Evolutionary conservation across 768 basidiomycete genomes (phyloP), one percentile per base, ranked within the genome.

Genomic region (Russula foetens): DNA sequence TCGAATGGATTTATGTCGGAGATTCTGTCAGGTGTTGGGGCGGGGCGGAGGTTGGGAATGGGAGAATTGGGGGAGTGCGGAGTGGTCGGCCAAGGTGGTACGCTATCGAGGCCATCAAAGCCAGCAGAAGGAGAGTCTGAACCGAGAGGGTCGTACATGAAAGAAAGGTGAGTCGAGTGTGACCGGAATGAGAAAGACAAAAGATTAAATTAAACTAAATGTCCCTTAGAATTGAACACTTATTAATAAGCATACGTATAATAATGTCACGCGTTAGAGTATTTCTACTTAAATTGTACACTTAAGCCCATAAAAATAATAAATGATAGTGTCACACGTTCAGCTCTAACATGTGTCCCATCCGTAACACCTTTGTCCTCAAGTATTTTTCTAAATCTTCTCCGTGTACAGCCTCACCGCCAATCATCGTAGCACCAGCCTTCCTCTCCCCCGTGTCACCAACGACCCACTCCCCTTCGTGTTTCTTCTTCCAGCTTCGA

Each of bases 321-420:
- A 54, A 26, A 24, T 23, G 19, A 49, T n/a, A n/a, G n/a, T 41
- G 12, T 49, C 38, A 57, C n/a, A 17, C 31, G 23, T 69, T 53
- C 55, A 88, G 69, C 33, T 86, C 84, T 28, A 97, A 75, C 76
- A 96, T 85, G 71, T 99, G 97, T 14, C 97, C 97, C 97, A 99
- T 99, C 62, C 88, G 81, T 70, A 92, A 75, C n/a, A 98, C 85
- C 72, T 99, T 99, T 41, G 97, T 98, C 71, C 90, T 82, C 68
- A 99, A 73, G 71, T 99, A 99, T 74, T 88, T 92, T 69, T 98
- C 93, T 67, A 99, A 72, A 69, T 99, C 97, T 58, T 84, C 83
- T 1, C 93, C 91, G 56, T 85, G 75, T 9, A 87, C 88, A 29
- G 81, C 80, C 17, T 85, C 83, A 11, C 84, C 88, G 5, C 92